These are phyloP conservation scores for Penicillium sp. DNA, from an alignment of 2,329 filamentous ascomycete species.

Conservation along the genomic window DNA sequence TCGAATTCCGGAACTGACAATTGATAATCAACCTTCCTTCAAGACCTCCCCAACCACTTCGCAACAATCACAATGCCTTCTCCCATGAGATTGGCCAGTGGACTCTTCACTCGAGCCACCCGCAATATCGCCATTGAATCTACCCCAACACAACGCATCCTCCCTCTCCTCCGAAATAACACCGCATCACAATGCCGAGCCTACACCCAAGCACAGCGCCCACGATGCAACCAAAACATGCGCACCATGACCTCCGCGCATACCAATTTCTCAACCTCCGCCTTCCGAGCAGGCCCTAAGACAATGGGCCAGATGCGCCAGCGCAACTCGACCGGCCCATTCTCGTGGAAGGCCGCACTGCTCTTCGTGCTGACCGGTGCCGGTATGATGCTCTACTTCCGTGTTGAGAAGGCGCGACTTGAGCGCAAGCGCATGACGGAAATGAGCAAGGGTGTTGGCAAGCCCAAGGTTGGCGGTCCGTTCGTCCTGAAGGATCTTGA, in stretches of 20 bases:
- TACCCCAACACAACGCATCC: constrained; percentile 10
- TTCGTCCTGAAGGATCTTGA: constrained; percentile 78
- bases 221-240: constrained; percentile 11
- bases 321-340: constrained; percentile 50
- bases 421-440: constrained; percentile 81
- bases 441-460: constrained; percentile 83
- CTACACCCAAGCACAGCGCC: constrained; percentile 18
- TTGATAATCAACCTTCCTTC: constrained; percentile 4
- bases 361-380: constrained; percentile 74
- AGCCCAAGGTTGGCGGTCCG: constrained; percentile 81
- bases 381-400: constrained; percentile 80
- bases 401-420: constrained; percentile 84
- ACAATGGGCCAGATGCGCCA: constrained; percentile 37
- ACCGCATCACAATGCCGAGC: constrained; percentile 18
- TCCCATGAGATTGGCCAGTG: constrained; percentile 18
- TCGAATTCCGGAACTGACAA: constrained; percentile 12
- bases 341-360: constrained; percentile 82
- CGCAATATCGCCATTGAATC: constrained; percentile 13
- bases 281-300: constrained; percentile 20
- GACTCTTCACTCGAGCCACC: constrained; percentile 14
- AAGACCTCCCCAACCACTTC: constrained; percentile 1
- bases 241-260: constrained; percentile 8
- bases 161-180: constrained; percentile 16
- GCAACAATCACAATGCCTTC: constrained; percentile 21
- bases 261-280: constrained; percentile 26